Base-by-base conservation (phyloP, 768 basidiomycete species). In the Lyophyllum decastes region DNA sequence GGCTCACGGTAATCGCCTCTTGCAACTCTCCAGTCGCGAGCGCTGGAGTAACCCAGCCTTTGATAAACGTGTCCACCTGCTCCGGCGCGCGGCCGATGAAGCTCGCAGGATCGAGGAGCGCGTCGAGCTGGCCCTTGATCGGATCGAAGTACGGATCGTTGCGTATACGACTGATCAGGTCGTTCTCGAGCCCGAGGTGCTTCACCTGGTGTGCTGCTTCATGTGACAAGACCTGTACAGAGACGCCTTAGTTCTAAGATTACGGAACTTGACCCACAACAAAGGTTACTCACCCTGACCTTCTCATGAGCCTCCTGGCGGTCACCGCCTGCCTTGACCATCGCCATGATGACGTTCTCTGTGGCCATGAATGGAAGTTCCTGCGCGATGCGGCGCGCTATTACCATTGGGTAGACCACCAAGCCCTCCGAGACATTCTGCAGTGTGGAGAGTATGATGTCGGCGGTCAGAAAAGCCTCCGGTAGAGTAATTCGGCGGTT, bases 341-440 rank as follows among this genome's bases (percentile, higher is more conserved):
- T 85, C 1, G 94, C 94, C 97, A 99, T 98, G 76, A 98, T 98
- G 74, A 99, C 83, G 72, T 99, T 99, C 74, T 99, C 97, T 1
- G 97, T 99, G 4, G 96, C 95, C 97, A 99, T 98, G 83, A 98
- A 98, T 0, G 97, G 97, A 33, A 99, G 82, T 72, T 99, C 97
- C 72, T 98, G 93, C 2, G 87, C 73, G 71, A 99, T 95, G 35
- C 94, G 87, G 41, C 94, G 86, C 10, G 83, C 92, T 62, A 99
- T 98, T 59, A 99, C 96, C 70, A 85, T 89, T 10, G 97, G 97
- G 72, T 98, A 98, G 54, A 99, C 95, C n/a, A 98, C 95, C n/a
- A 99, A 82, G 0, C 96, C 97, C 74, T 98, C 97, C 2, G 91
- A 92, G 66, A 99, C 89, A 72, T 98, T 98, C 70, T 96, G 95